Base-by-base conservation (phyloP, 2,329 filamentous ascomycete species). In the Paracorniculantispora psalliotae region DNA sequence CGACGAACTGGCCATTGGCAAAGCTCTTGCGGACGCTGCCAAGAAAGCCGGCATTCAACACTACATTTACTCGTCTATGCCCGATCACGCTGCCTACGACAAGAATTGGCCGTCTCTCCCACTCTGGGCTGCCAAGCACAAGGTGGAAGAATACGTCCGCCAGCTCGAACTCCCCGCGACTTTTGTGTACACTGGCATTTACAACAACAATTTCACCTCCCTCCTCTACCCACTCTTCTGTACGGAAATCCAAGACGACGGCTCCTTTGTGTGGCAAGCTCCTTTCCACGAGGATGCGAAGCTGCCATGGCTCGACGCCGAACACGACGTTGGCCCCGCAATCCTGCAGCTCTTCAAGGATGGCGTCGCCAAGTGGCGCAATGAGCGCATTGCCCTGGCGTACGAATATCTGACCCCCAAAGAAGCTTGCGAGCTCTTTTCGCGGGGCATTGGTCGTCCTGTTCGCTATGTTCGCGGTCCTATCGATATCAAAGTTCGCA, bases 121-220 rank as follows among this genome's bases (percentile, higher is more conserved):
- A 0, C 82, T 96, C 56, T 99, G 94, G 93, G 87, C 90, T 4
- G 87, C 88, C 62, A 99, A 99, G 75, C 92, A 96, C 73, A 87
- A 90, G 52, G 89, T 97, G 44, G 94, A 97, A 74, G 89, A 94
- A 57, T 96, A 97, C 72, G 83, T 97, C 54, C 86, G 90, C 60
- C 84, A 91, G 70, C 83, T 96, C 43, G 87, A 87, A 10, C 80
- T 97, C 12, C 91, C 91, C 0, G 87, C 92, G 1, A 97, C 93
- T 0, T 97, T 96, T 72, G 88, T 97, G 64, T 97, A 97, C 74
- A 91, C 92, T 10, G 94, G 93, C 61, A 97, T 97, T 67, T 99
- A 97, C 80, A 96, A 97, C 80, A 97, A 97, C 76, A 97, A 99
- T 72, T 99, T 97, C 75, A 97, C 93, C 30, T 94, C 90, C 49